Evolutionary conservation across 2,329 filamentous ascomycete species (phyloP).

Genomic region (Ophiostoma angusticollis): DNA sequence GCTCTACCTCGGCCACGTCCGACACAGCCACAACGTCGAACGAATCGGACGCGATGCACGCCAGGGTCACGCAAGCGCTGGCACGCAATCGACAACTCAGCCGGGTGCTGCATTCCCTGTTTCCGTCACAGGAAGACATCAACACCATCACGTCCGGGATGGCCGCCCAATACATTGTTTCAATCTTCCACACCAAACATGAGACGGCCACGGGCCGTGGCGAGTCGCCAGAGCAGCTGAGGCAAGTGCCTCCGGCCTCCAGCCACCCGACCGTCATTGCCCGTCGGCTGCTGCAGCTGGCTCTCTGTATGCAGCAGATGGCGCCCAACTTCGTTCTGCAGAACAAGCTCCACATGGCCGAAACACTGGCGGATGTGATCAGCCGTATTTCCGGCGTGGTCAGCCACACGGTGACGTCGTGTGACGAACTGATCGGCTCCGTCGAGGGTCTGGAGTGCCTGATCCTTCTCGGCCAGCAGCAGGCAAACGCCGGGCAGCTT

Average conservation of each 20-base stretch:
- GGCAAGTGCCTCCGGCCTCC: constrained; percentile 20
- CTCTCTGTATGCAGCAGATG: constrained; percentile 33
- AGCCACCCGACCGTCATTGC: constrained; percentile 37
- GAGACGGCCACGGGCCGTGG: constrained; percentile 20
- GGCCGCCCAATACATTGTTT: constrained; percentile 18
- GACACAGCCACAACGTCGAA: not conserved
- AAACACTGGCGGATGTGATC: constrained; percentile 19
- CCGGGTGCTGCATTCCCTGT: constrained; percentile 20
- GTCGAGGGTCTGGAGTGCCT: constrained; percentile 42
- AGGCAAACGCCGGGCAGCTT: constrained; percentile 40
- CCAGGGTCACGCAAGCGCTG: constrained; percentile 5
- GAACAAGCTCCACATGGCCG: constrained; percentile 17
- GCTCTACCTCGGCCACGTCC: not conserved
- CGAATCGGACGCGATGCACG: not conserved
- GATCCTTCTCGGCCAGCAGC: constrained; percentile 33
- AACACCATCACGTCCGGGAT: constrained; percentile 19
- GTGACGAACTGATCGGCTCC: constrained; percentile 38
- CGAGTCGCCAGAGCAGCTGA: constrained; percentile 16
- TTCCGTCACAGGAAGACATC: constrained; percentile 24
- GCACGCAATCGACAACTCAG: constrained; percentile 21
- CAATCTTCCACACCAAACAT: constrained; percentile 21
- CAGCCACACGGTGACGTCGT: constrained; percentile 30
- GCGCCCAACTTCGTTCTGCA: constrained; percentile 20
- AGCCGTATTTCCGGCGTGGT: constrained; percentile 22
- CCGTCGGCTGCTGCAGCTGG: constrained; percentile 32